Percentiles rank a stretch among this genome's conserved stretches.
Evolutionary conservation across 805 yeast species (phyloP).

Genomic region (Kazachstania martiniae): DNA sequence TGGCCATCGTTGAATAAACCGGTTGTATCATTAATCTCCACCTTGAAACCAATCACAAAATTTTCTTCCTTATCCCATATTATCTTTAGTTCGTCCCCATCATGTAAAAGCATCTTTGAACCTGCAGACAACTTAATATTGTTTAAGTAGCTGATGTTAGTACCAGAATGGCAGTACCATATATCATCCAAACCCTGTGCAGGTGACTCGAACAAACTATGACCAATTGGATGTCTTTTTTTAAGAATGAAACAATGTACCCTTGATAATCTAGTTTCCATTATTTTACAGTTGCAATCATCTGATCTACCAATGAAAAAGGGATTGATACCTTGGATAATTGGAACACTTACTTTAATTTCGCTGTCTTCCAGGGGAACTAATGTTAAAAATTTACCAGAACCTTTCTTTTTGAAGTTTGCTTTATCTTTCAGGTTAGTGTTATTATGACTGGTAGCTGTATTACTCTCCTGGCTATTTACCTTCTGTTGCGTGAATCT

Average conservation of each 20-base stretch:
- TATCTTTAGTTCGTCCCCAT: constrained; percentile 57
- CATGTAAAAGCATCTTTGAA: constrained; percentile 45
- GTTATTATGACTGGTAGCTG: constrained; percentile 2
- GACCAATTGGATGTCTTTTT: constrained; percentile 50
- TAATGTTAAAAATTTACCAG: constrained; percentile 55
- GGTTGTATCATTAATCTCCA: constrained; percentile 46
- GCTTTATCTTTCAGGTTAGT: constrained; percentile 3
- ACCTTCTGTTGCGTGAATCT: constrained; percentile 19
- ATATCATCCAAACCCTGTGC: constrained; percentile 64
- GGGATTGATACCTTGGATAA: constrained; percentile 59
- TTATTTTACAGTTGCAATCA: constrained; percentile 47
- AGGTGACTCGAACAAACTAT: constrained; percentile 53
- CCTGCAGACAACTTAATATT: constrained; percentile 48
- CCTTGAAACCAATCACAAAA: constrained; percentile 43
- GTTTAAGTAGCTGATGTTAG: constrained; percentile 72
- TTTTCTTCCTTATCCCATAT: constrained; percentile 48
- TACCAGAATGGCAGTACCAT: constrained; percentile 71
- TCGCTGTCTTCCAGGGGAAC: constrained; percentile 40
- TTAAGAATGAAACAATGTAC: constrained; percentile 64
- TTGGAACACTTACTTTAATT: constrained; percentile 36
- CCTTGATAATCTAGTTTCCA: constrained; percentile 73
- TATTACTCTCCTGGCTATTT: too few species aligned
- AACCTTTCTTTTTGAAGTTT: constrained; percentile 12
- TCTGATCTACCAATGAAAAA: constrained; percentile 67
- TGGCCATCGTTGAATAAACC: constrained; percentile 50